Evolutionary conservation across 805 yeast species (phyloP), one percentile per base, ranked within the genome.

Genomic region (Wickerhamomyces ciferrii): DNA sequence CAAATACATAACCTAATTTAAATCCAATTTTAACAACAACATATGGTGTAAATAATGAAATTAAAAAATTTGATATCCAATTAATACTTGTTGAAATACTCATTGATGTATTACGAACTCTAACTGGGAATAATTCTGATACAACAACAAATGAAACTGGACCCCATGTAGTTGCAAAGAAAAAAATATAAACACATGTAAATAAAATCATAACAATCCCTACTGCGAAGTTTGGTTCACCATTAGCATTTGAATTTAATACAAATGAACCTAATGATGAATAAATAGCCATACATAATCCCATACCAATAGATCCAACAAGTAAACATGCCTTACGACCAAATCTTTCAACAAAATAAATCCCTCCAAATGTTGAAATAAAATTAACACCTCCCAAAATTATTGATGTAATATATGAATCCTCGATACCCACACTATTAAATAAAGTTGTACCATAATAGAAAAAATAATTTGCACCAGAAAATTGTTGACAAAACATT

Each of bases 111-210:
- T 78, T 76, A 65, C 81, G 78, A 53, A 82, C 79, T 68, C 83
- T 77, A 52, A 79, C 71, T 50, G 88, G 88, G 64, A 79, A 84
- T 39, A 82, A 67, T 63, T 84, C 91, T 40, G 87, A 76, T 21
- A 82, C 79, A 50, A 83, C 73, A 42, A 81, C 81, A 67, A 75
- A 83, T 34, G 80, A 78, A 51, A 81, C 79, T 47, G 89, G 87
- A 37, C 87, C 90, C 83, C 87, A 80, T n/a, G 89, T 79, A 23
- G 80, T 72, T 3, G 91, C 90, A 60, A 84, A 84, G 63, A 72
- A 79, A 65, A 79, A 70, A 48, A 84, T 78, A 68, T 74, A 84
- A 44, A 82, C 59, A 67, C 87, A 81, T 7, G 88, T 74, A 45
- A 83, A 70, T 56, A 75, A 74, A 58, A 84, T 81, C 86, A 84